These are phyloP conservation scores for Penicillium hordei DNA, from an alignment of 2,329 filamentous ascomycete species.

Conservation along the genomic window DNA sequence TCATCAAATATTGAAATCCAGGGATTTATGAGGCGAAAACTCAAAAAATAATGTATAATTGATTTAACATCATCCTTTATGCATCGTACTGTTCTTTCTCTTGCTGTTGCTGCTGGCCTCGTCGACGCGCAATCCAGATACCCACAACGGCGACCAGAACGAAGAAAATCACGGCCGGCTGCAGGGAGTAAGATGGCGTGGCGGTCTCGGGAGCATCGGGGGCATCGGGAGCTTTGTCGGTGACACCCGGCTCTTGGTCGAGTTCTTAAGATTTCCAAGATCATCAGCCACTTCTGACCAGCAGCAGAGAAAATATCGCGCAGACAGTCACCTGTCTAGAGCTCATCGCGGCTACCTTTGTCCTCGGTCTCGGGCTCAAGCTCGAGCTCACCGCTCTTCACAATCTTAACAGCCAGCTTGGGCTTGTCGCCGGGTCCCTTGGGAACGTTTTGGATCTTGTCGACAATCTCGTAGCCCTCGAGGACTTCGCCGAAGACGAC, in stretches of 20 bases:
- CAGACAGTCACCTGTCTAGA: slow-evolving; percentile 49
- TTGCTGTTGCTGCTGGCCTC: slow-evolving; percentile 15
- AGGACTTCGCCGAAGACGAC: slow-evolving; percentile 70
- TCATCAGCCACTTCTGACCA: slow-evolving; percentile 35
- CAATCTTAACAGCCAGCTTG: slow-evolving; percentile 60
- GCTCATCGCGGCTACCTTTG: slow-evolving; percentile 68
- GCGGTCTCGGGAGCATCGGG: slow-evolving; percentile 5
- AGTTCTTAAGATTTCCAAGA: slow-evolving; percentile 28
- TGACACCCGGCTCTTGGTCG: slow-evolving; percentile 13
- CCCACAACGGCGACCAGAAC: slow-evolving; percentile 21
- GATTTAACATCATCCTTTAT: slow-evolving; percentile 2
- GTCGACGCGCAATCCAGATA: slow-evolving; percentile 20
- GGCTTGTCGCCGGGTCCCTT: slow-evolving; percentile 61
- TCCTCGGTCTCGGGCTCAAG: slow-evolving; percentile 44
- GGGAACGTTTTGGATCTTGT: slow-evolving; percentile 63
- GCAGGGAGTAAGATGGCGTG: slow-evolving; percentile 16
- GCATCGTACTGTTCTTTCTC: slow-evolving; percentile 19
- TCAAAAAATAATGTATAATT: not conserved
- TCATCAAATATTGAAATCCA: not conserved
- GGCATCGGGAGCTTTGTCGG: slow-evolving; percentile 9
- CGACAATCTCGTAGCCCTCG: slow-evolving; percentile 65
- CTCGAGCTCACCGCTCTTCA: slow-evolving; percentile 64
- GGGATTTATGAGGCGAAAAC: not conserved
- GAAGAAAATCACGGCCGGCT: slow-evolving; percentile 19
- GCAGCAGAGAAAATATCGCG: slow-evolving; percentile 25